Base-by-base conservation (phyloP, 2,329 filamentous ascomycete genomes). In the Chrysoporthe cubensis region DNA sequence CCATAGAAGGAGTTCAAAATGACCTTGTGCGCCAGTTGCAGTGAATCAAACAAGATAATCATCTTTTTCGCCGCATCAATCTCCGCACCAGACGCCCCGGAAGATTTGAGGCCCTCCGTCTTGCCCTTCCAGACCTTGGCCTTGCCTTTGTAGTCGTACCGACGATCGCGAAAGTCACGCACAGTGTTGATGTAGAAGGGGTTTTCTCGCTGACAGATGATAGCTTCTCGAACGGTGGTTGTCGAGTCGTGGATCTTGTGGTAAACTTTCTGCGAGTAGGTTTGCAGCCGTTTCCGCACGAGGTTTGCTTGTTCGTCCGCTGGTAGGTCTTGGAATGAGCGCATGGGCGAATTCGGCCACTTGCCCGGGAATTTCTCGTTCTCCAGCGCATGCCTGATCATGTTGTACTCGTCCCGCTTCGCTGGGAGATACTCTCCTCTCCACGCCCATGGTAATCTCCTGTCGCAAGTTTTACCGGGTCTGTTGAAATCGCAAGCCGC, bases 51-150 rank as follows among this genome's bases (percentile, higher is more conserved):
- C 4, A 99, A 81, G 60, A 98, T 86, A 66, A 97, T 96, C 96
- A 99, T 99, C 84, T 99, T 99, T 82, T 97, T 98, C 5, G 94
- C 96, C 67, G 93, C 91, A 14, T 99, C 96, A 18, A 99, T 85
- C 73, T 99, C 96, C 1, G 81, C 79, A 9, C 87, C 80, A 1
- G 90, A 76, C 0, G 95, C 96, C 6, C 95, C 95, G 1, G 93
- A 87, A 21, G 91, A 87, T 77, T 97, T 97, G 59, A 99, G 82
- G 1, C 89, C 82, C 43, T 97, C 94, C 0, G 94, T 94, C 81
- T 99, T 99, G 72, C 93, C 93, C 80, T 99, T 99, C 96, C 96
- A 99, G 1, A 96, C 91, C 78, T 99, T 99, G 71, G 97, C 94
- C 76, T 97, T 91, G 67, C 95, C 96, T 78, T 99, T 99, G 84